Conservation (phyloP, 352 stramenopile genomes). For the Phytophthora melonis region DNA sequence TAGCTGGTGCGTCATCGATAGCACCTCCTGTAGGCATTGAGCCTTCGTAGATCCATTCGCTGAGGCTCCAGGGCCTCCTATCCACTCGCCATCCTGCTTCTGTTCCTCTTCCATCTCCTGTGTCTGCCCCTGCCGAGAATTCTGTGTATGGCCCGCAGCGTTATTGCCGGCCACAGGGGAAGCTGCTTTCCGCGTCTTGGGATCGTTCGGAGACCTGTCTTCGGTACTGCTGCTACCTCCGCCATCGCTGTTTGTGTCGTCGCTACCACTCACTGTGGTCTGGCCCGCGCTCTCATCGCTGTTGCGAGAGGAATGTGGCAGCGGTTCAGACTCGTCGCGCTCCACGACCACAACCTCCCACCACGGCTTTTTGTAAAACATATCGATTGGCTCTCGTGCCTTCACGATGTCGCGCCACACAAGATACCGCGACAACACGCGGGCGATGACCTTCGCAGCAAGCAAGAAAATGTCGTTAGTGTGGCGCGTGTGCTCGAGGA, state of each 20-base stretch:
- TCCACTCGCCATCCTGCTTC: constrained; percentile 19
- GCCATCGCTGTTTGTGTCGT: constrained; percentile 40
- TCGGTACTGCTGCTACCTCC: constrained; percentile 25
- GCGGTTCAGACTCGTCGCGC: constrained; percentile 52
- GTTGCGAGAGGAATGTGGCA: constrained; percentile 17
- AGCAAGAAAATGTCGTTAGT: constrained; percentile 95
- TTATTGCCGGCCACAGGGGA: not conserved
- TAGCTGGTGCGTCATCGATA: constrained; percentile 71
- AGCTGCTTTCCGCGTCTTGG: constrained; percentile 25
- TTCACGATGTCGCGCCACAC: constrained; percentile 64
- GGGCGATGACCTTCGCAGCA: constrained; percentile 86
- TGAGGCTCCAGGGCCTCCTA: not conserved
- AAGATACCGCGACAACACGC: constrained; percentile 68
- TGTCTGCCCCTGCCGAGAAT: not conserved
- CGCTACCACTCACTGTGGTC: constrained; percentile 29
- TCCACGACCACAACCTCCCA: constrained; percentile 86
- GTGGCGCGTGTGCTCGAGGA: constrained; percentile 74
- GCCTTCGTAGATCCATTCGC: constrained; percentile 34
- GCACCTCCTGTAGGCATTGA: constrained; percentile 65
- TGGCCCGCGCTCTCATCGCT: constrained; percentile 18
- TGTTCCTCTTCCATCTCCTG: constrained; percentile 20
- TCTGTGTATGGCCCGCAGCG: not conserved
- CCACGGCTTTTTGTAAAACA: constrained; percentile 93
- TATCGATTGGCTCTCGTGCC: constrained; percentile 77
- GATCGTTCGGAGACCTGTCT: constrained; percentile 30